A percentile compares a stretch with the other conserved stretches of the same genome.
Evolutionary conservation across 2,329 filamentous ascomycete genomes (phyloP).

Genomic region (Didymella arachidicola): DNA sequence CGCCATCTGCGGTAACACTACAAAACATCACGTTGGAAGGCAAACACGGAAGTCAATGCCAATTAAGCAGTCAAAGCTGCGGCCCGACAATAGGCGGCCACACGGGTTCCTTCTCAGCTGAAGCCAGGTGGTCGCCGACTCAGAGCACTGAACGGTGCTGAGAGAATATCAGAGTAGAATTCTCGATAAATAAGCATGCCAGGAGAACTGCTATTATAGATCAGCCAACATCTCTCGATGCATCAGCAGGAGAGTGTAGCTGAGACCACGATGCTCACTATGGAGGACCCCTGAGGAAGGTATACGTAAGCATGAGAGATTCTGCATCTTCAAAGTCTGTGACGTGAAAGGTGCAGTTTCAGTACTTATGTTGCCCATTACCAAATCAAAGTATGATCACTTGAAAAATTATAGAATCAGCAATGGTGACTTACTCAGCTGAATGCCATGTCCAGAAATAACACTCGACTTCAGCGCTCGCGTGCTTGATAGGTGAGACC

Average conservation of each 20-base stretch:
- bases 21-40: not conserved
- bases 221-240: not conserved
- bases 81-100: not conserved
- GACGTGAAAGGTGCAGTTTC: too few relatives aligned
- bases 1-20: not conserved
- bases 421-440: not conserved
- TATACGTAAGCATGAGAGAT: not conserved
- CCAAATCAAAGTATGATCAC: not conserved
- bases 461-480: not conserved
- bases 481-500: conserved; percentile 16
- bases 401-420: not conserved
- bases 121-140: not conserved
- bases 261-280: not conserved
- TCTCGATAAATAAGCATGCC: not conserved
- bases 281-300: too few relatives aligned
- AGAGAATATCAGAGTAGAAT: not conserved
- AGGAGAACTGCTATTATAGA: not conserved
- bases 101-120: not conserved
- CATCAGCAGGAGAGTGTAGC: not conserved
- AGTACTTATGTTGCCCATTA: too few relatives aligned
- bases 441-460: not conserved
- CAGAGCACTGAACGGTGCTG: not conserved
- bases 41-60: not conserved
- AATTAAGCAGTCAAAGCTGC: not conserved
- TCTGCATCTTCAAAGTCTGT: too few relatives aligned